phyloP scores from a whole-genome alignment of 1,139 yeast genomes.

The Arxiozyma slooffiae region DNA sequence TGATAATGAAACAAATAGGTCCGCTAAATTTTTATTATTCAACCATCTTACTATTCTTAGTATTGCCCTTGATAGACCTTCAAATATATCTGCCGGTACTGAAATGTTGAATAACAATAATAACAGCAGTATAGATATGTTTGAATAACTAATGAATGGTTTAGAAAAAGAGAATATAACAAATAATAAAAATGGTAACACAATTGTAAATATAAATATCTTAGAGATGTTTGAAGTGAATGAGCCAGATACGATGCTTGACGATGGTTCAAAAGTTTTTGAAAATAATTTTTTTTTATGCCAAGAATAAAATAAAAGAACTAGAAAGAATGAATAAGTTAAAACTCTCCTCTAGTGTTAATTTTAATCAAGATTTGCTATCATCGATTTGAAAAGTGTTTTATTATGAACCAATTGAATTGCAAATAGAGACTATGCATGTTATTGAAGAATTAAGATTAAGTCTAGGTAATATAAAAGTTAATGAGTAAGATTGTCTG shows the following conservation, averaged over 20 bases:
- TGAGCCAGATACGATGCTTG: slow-evolving; percentile 11
- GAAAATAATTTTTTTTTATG: slow-evolving; percentile 19
- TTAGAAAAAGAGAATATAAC: neutral
- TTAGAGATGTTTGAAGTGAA: slow-evolving; percentile 2
- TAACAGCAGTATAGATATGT: slow-evolving; percentile 14
- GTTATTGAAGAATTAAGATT: slow-evolving; percentile 49
- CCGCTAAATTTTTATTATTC: neutral
- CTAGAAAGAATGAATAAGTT: slow-evolving; percentile 34
- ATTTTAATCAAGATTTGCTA: slow-evolving; percentile 41
- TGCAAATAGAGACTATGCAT: slow-evolving; percentile 37
- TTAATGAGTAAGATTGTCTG: slow-evolving; percentile 50
- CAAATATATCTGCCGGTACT: neutral
- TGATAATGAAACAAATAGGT: neutral
- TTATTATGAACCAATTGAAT: slow-evolving; percentile 53
- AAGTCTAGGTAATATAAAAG: slow-evolving; percentile 52
- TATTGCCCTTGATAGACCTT: too few relatives aligned
- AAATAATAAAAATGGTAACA: neutral
- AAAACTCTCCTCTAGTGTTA: slow-evolving; percentile 36
- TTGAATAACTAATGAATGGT: slow-evolving; percentile 27
- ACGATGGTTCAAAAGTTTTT: slow-evolving; percentile 4
- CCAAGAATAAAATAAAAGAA: slow-evolving; percentile 25
- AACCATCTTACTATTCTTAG: neutral
- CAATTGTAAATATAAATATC: neutral
- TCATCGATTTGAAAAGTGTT: slow-evolving; percentile 53
- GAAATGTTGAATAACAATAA: neutral